Evolutionary conservation across 1,284 basidiomycete species (phyloP).

Genomic region (Trametes pubescens): DNA sequence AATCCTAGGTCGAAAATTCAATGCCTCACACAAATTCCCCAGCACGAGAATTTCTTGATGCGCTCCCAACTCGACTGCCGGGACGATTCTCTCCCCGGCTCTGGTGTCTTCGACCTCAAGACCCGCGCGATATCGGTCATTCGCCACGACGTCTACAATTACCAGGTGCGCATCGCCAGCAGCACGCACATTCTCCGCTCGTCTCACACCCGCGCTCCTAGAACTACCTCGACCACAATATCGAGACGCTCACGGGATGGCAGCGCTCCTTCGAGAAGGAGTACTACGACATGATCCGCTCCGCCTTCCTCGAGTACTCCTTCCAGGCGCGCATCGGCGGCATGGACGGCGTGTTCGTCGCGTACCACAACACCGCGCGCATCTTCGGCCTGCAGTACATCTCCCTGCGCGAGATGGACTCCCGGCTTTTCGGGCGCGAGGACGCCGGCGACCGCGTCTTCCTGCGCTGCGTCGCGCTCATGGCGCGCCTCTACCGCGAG

Average conservation of each 20-base stretch:
- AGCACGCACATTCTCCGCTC: conserved; percentile 10
- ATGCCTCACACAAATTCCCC: conserved; percentile 3
- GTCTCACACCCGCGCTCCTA: conserved; percentile 34
- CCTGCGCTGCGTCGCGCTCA: conserved; percentile 73
- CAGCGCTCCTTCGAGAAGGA: conserved; percentile 87
- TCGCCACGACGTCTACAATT: conserved; percentile 88
- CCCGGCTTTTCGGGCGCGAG: conserved; percentile 73
- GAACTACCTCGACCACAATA: conserved; percentile 83
- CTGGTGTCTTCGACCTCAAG: conserved; percentile 96
- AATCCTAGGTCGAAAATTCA: not conserved
- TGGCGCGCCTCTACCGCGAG: conserved; percentile 77
- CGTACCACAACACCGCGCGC: conserved; percentile 91
- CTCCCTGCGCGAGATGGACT: conserved; percentile 88
- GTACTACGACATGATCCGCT: conserved; percentile 92
- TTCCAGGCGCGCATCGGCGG: conserved; percentile 96
- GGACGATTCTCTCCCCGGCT: conserved; percentile 84
- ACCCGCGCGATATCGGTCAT: conserved; percentile 90
- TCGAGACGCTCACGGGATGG: conserved; percentile 67
- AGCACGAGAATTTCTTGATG: conserved; percentile 87
- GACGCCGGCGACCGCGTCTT: conserved; percentile 81
- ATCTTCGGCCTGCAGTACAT: conserved; percentile 98
- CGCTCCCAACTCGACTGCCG: conserved; percentile 95
- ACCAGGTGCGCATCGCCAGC: conserved; percentile 56
- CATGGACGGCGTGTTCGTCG: conserved; percentile 97
- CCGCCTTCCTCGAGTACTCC: conserved; percentile 96